These are phyloP conservation scores for Grammothele lineata DNA, from an alignment of 768 basidiomycete genomes.

Conservation along the genomic window DNA sequence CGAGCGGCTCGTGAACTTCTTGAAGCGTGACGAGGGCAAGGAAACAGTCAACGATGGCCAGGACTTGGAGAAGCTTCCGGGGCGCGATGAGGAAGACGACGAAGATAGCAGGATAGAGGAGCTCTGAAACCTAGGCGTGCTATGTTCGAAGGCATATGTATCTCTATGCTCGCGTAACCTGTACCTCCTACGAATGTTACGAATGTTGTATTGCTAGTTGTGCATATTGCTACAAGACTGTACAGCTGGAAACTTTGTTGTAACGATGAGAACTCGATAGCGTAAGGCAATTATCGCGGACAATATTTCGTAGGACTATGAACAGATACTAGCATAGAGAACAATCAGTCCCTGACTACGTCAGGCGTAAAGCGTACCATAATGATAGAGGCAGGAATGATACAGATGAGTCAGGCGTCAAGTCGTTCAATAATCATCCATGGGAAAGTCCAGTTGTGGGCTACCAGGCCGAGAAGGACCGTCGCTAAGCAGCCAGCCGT, in stretches of 20 bases:
- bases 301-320: no score
- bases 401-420: neutral
- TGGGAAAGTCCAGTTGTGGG: neutral
- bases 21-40: slow-evolving; percentile 72
- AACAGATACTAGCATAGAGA: no score
- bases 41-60: slow-evolving; percentile 36
- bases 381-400: no score
- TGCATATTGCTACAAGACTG: neutral
- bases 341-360: no score
- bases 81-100: slow-evolving; percentile 39
- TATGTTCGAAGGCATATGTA: neutral
- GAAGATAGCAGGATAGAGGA: slow-evolving; percentile 77
- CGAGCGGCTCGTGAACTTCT: slow-evolving; percentile 81
- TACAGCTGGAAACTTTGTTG: neutral
- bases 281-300: neutral
- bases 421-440: no score
- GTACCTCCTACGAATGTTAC: slow-evolving; percentile 2
- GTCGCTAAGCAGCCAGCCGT: slow-evolving; percentile 7
- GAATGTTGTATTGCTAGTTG: slow-evolving; percentile 3
- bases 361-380: no score
- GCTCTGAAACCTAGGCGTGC: slow-evolving; percentile 37
- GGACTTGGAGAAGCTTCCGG: slow-evolving; percentile 16
- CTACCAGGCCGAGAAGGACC: neutral
- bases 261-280: neutral
- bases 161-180: neutral